Evolutionary conservation across 768 basidiomycete species (phyloP).

Genomic region (Albatrellus ellisii): DNA sequence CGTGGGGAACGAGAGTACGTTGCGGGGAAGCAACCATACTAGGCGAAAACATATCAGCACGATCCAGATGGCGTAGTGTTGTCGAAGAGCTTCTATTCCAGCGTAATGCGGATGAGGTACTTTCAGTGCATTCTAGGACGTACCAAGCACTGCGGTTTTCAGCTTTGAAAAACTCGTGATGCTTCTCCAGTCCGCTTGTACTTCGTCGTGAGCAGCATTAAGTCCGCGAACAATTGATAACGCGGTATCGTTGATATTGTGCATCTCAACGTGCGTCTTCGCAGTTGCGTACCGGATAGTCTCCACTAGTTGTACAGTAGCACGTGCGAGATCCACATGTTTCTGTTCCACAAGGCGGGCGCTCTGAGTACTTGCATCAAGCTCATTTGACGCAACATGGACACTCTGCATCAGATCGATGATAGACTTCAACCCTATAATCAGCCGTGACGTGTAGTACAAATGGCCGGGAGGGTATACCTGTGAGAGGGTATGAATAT

Average conservation of each 20-base stretch:
- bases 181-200: not conserved
- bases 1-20: conserved; percentile 1
- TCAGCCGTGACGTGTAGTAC: not conserved
- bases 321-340: conserved; percentile 7
- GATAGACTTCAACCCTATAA: conserved; percentile 2
- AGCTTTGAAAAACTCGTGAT: not conserved
- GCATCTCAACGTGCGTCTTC: conserved; percentile 6
- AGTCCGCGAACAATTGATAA: not conserved
- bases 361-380: conserved; percentile 6
- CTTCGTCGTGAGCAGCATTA: not conserved
- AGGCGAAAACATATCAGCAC: not conserved
- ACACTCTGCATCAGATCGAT: not conserved
- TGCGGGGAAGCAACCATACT: conserved; percentile 4
- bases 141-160: not conserved
- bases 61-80: not conserved
- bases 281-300: conserved; percentile 7
- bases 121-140: not conserved
- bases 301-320: conserved; percentile 5
- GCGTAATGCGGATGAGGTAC: not conserved
- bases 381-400: not conserved
- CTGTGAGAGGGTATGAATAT: not conserved
- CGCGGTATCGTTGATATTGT: conserved; percentile 6
- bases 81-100: not conserved
- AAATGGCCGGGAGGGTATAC: not conserved
- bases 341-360: conserved; percentile 2